Conservation (phyloP, 192 early-diverging fungal genomes). For the Helicostylum pulchrum region DNA sequence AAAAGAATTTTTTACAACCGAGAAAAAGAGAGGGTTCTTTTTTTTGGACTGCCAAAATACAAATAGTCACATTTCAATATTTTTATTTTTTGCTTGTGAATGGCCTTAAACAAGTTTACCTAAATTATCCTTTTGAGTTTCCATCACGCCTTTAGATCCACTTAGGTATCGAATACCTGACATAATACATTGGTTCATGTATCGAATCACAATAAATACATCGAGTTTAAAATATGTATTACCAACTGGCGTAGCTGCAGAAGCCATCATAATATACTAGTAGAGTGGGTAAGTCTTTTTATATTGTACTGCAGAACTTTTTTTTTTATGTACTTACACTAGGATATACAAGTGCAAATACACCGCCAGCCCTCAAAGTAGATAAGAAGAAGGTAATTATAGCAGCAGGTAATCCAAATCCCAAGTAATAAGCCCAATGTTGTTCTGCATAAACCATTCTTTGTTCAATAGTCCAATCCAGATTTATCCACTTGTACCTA, state of each 20-base stretch:
- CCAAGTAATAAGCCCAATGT: constrained; percentile 36
- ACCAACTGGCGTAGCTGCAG: constrained; percentile 18
- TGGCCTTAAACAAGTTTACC: constrained; percentile 15
- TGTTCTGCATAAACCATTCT: constrained; percentile 26
- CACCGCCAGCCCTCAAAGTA: constrained; percentile 18
- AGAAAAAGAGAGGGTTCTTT: background rate
- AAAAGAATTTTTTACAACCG: background rate
- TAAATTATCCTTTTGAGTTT: constrained; percentile 23
- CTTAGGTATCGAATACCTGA: constrained; percentile 14
- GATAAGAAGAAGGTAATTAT: constrained; percentile 32
- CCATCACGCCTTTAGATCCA: constrained; percentile 20
- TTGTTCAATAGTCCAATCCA: constrained; percentile 29
- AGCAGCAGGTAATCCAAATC: constrained; percentile 32
- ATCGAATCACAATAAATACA: constrained; percentile 21
- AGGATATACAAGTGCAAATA: constrained; percentile 34
- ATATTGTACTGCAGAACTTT: too few species aligned
- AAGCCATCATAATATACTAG: constrained; percentile 36
- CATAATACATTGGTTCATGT: constrained; percentile 19
- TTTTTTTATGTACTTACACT: constrained; percentile 21
- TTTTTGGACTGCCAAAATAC: background rate
- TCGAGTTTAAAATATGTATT: constrained; percentile 19
- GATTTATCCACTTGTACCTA: constrained; percentile 32
- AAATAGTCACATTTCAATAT: too few species aligned
- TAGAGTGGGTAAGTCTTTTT: background rate
- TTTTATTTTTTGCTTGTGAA: too few species aligned